phyloP scores from a whole-genome alignment of 768 basidiomycete genomes.

The Collybiopsis confluens region DNA sequence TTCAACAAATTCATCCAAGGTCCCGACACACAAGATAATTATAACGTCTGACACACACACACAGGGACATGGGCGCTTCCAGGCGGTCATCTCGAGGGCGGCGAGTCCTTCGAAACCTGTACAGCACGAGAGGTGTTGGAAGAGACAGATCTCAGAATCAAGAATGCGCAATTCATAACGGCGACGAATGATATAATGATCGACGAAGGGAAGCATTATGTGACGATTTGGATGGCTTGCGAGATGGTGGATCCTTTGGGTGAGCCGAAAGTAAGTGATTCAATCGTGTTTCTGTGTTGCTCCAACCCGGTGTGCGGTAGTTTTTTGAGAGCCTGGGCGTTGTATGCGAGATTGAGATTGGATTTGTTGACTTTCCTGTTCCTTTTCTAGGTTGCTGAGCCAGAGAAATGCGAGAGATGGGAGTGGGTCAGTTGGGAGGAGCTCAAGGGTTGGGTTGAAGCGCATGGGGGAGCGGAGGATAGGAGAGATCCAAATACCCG shows the following conservation, averaged over 20 bases:
- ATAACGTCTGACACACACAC: background rate
- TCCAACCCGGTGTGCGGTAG: too few species aligned
- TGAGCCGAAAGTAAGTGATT: background rate
- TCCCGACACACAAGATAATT: too few species aligned
- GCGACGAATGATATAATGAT: slow-evolving; percentile 5
- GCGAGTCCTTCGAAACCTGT: slow-evolving; percentile 4
- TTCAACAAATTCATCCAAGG: too few species aligned
- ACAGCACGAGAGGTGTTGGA: slow-evolving; percentile 2
- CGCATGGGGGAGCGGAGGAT: background rate
- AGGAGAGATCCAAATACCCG: background rate
- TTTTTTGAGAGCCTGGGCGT: too few species aligned
- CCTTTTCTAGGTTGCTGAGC: background rate
- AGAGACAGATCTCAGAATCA: slow-evolving; percentile 2
- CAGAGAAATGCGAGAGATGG: slow-evolving; percentile 2
- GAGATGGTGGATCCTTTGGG: background rate
- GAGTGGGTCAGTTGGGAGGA: slow-evolving; percentile 5
- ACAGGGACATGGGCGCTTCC: slow-evolving; percentile 6
- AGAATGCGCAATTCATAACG: background rate
- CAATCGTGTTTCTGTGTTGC: too few species aligned
- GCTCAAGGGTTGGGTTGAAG: background rate
- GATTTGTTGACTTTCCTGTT: background rate
- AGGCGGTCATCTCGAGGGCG: slow-evolving; percentile 1
- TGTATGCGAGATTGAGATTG: too few species aligned
- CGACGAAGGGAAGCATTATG: background rate
- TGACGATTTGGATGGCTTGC: slow-evolving; percentile 1